Conservation (phyloP, 1,139 yeast genomes). For the Geotrichum citri-aurantii region DNA sequence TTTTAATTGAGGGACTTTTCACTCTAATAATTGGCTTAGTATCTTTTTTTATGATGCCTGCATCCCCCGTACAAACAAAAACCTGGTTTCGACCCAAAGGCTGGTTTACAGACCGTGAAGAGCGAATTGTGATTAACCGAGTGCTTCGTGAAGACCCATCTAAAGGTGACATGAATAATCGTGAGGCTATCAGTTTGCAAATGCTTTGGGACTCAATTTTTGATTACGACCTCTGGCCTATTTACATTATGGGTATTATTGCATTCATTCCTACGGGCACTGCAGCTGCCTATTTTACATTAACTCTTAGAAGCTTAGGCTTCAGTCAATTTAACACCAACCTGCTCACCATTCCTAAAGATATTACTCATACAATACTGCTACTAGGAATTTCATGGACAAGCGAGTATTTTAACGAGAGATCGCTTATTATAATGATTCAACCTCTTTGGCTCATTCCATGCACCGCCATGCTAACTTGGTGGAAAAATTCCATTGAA, state of each 20-base stretch:
- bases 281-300: constrained; percentile 47
- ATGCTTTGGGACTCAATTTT: constrained; percentile 40
- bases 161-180: constrained; percentile 63
- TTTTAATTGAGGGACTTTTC: constrained; percentile 56
- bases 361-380: constrained; percentile 38
- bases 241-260: constrained; percentile 48
- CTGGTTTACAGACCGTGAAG: constrained; percentile 60
- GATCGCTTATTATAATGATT: constrained; percentile 35
- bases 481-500: constrained; percentile 47
- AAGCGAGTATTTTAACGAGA: constrained; percentile 39
- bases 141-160: constrained; percentile 62
- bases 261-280: constrained; percentile 40
- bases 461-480: constrained; percentile 39
- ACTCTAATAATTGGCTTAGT: constrained; percentile 52
- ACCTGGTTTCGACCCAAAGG: constrained; percentile 48
- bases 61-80: constrained; percentile 53
- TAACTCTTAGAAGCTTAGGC: constrained; percentile 48
- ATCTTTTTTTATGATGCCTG: constrained; percentile 54
- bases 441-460: constrained; percentile 41
- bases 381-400: constrained; percentile 41
- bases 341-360: constrained; percentile 49
- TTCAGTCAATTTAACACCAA: constrained; percentile 52
- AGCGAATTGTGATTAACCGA: constrained; percentile 56
- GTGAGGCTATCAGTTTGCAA: constrained; percentile 45
- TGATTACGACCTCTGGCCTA: constrained; percentile 58